Base-by-base conservation (phyloP, 2,329 filamentous ascomycete species). In the Pseudogymnoascus sp. region DNA sequence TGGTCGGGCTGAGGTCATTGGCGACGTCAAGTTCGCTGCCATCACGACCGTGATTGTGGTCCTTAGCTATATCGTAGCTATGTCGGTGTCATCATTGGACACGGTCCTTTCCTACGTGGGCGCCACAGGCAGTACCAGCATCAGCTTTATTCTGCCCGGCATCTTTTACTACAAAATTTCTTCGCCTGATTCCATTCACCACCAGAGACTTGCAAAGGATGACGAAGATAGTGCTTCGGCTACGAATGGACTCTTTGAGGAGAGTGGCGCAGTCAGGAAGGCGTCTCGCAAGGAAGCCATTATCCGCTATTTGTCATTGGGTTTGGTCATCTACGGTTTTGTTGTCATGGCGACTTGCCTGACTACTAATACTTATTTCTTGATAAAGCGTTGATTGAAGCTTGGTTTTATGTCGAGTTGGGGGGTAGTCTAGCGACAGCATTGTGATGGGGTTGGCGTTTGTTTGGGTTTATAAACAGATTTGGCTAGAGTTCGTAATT, bases 101-200 rank as follows among this genome's bases (percentile, higher is more conserved):
- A 88, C 90, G 57, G 93, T 99, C 0, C 82, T 99, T 0, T 93
- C 95, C 0, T 99, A 97, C 69, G 95, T 99, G 10, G 95, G 95
- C 38, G 92, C 89, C 70, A 99, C 95, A 0, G 95, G 95, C 62
- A 93, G 89, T 61, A 99, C 95, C 0, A 91, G 91, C 66, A 99
- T 99, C 71, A 96, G 91, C 66, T 99, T 99, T 74, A 97, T 99
- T 68, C 82, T 99, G 0, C 95, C 95, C 0, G 95, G 95, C 0
- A 78, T 99, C 3, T 99, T 99, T 76, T 99, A 97, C 76, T 99
- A 97, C 78, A 97, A 97, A 77, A 97, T 99, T 65, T 96, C 91
- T 11, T 87, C 91, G 23, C 95, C 95, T 0, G 89, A 96, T 63
- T 93, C 90, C 50, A 83, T 87, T 28, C 86, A 93, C 67, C 92